Evolutionary conservation across 257 asterid species (phyloP).

Genomic region (Fraxinus americana): DNA sequence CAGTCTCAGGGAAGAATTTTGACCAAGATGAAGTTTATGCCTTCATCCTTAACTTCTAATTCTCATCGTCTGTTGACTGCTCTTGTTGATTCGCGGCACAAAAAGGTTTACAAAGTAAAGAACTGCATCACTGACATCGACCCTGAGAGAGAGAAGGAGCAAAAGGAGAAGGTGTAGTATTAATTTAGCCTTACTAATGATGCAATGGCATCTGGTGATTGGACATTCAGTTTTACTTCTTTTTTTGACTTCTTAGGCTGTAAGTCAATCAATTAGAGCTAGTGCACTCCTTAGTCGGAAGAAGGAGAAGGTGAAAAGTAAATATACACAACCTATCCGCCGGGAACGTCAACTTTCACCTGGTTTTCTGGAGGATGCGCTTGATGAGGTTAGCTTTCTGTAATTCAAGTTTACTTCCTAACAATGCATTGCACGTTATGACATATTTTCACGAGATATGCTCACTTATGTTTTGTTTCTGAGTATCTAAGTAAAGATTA

Average conservation of each 20-base stretch:
- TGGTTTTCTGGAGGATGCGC: constrained; percentile 95
- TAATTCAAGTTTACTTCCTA: constrained; percentile 4
- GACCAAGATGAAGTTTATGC: constrained; percentile 95
- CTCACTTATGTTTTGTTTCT: neutral
- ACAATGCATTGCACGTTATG: neutral
- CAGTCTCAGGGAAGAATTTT: constrained; percentile 95
- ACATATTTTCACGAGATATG: neutral
- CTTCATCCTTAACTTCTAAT: constrained; percentile 88
- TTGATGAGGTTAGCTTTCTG: constrained; percentile 71
- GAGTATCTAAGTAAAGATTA: constrained; percentile 1
- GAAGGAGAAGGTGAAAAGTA: constrained; percentile 93
- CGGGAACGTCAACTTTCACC: constrained; percentile 96
- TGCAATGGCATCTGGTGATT: constrained; percentile 10
- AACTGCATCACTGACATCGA: constrained; percentile 96
- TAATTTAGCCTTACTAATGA: constrained; percentile 6
- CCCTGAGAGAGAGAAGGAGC: constrained; percentile 99
- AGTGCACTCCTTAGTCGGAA: constrained; percentile 82
- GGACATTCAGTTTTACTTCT: constrained; percentile 8
- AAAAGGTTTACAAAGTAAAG: constrained; percentile 88
- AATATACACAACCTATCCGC: constrained; percentile 84
- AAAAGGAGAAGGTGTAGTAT: constrained; percentile 72
- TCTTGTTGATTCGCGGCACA: constrained; percentile 96
- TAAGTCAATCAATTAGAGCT: constrained; percentile 81
- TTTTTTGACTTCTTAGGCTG: constrained; percentile 60
- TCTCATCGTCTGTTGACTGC: constrained; percentile 96